Evolutionary conservation across 495 filamentous ascomycete genomes (phyloP), one percentile per base, ranked within the genome.

Genomic region (Cenococcum geophilum): DNA sequence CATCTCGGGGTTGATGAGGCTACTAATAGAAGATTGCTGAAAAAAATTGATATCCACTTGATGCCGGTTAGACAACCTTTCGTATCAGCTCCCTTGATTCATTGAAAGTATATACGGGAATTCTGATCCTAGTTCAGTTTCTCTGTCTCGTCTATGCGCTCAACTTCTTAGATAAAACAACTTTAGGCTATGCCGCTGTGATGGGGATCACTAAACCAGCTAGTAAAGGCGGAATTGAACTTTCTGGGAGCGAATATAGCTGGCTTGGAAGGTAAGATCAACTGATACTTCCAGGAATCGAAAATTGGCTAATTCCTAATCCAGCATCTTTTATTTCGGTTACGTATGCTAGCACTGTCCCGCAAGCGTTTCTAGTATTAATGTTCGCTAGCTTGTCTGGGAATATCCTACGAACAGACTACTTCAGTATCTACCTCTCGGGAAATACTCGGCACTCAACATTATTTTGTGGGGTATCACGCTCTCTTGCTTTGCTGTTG

Each of bases 381-480:
- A 32, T 6, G 6, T 32, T 2, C 27, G 2, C 27, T 32, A 32
- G 27, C 69, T 84, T 54, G 72, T 67, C 0, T 77, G 61, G 67
- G 82, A 84, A 66, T 83, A 80, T 50, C 77, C 82, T 0, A 81
- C 81, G 27, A 82, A 78, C 55, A 77, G 78, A 59, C 76, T 86
- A 35, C 79, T 85, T n/a, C 81, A 84, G 59, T 70, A 76, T 2
- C 76, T 86, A 16, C 82, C 82, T 1, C 75, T 86, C 47, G 82
- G 77, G 21, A 82, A 82, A 53, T 80, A 80, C 57, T 68, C 65
- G 5, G 73, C 76, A 12, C 65, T 74, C 53, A 68, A 64, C 47
- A 76, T 79, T 21, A 70, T 76, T 22, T 72, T 75, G 42, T 76
- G 77, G 77, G 77, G 77, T 27, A 42, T 68, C 9, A 71, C 76